These are phyloP conservation scores for Lolium multiflorum DNA, from an alignment of 176 grass and related monocot genomes.

Conservation along the genomic window DNA sequence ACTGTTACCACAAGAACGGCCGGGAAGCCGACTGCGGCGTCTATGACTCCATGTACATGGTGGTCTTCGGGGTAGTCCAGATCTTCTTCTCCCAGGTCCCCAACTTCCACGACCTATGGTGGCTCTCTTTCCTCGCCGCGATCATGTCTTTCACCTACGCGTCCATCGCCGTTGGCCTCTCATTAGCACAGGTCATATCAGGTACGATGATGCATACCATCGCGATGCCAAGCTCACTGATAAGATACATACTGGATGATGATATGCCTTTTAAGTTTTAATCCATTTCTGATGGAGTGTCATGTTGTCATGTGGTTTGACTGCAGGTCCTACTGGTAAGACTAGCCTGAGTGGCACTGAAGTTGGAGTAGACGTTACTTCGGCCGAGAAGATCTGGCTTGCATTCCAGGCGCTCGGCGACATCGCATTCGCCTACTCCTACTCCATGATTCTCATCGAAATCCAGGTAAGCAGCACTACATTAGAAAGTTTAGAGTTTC, in stretches of 20 bases:
- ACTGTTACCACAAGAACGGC: constrained; percentile 76
- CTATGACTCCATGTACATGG: constrained; percentile 73
- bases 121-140: constrained; percentile 79
- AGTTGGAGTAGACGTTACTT: constrained; percentile 71
- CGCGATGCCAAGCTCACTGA: background rate
- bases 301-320: background rate
- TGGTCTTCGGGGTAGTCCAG: constrained; percentile 74
- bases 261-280: background rate
- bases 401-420: constrained; percentile 81
- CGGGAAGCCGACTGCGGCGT: constrained; percentile 60
- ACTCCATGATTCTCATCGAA: constrained; percentile 92
- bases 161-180: constrained; percentile 73
- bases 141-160: constrained; percentile 91
- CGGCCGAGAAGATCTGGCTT: constrained; percentile 81
- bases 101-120: constrained; percentile 76
- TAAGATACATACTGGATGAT: background rate
- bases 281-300: constrained; percentile 9
- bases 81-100: constrained; percentile 85
- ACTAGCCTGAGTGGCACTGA: constrained; percentile 67
- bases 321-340: constrained; percentile 57
- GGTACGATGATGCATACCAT: constrained; percentile 29
- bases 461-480: constrained; percentile 58
- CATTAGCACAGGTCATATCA: constrained; percentile 55
- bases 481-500: background rate
- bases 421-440: constrained; percentile 92